Conservation (phyloP, 73 alveolate species). For the Effrenium voratum region DNA sequence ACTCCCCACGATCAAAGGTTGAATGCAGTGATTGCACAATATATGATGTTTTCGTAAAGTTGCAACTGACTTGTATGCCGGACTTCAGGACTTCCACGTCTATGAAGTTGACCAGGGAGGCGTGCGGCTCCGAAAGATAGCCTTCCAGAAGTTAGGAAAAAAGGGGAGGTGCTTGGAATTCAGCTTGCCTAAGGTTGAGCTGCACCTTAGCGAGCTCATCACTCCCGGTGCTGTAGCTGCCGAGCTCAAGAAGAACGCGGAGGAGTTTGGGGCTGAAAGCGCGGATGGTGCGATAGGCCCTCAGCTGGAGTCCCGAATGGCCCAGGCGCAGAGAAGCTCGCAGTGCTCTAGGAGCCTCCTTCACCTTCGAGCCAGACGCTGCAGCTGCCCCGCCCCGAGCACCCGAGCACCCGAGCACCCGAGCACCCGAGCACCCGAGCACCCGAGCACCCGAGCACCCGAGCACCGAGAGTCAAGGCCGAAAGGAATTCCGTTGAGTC, state of each 20-base stretch:
- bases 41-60: no score
- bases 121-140: not conserved
- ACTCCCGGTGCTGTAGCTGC: slow-evolving; percentile 88
- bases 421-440: no score
- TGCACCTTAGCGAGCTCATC: slow-evolving; percentile 73
- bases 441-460: not conserved
- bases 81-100: slow-evolving; percentile 81
- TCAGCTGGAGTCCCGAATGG: no score
- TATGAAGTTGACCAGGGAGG: slow-evolving; percentile 70
- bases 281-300: no score
- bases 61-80: not conserved
- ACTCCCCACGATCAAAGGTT: no score
- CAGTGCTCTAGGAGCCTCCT: slow-evolving; percentile 50
- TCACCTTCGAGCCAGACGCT: slow-evolving; percentile 3
- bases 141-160: not conserved
- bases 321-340: slow-evolving; percentile 93
- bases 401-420: not conserved
- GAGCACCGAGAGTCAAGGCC: no score
- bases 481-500: not conserved
- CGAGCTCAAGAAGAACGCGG: slow-evolving; percentile 63
- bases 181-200: slow-evolving; percentile 31
- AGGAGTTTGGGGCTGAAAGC: slow-evolving; percentile 32
- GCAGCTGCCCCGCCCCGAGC: not conserved
- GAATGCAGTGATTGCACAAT: no score
- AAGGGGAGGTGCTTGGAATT: not conserved